A percentile compares a stretch with the other conserved stretches of the same genome.
These are phyloP conservation scores for Lithospermum erythrorhizon DNA, from an alignment of 257 asterid genomes.

Conservation along the genomic window DNA sequence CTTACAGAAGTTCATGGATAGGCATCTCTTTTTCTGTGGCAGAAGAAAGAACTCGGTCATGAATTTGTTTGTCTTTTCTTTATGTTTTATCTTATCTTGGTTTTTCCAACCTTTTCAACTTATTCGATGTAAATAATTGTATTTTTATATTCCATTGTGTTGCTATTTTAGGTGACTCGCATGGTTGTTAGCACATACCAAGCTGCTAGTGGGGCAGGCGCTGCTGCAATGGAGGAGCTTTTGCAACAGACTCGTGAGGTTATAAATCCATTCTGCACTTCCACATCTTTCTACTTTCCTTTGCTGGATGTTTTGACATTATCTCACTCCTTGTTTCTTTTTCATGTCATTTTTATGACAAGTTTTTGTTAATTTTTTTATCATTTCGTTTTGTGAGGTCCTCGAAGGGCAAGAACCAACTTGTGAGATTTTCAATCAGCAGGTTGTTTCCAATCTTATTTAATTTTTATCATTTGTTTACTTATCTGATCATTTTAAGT, in stretches of 20 bases:
- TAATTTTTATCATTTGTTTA: neutral
- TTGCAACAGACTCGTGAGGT: slow-evolving; percentile 93
- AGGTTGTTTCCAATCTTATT: slow-evolving; percentile 26
- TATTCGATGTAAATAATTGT: neutral
- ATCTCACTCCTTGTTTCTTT: neutral
- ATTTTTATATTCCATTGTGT: neutral
- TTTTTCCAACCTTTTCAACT: too few relatives aligned
- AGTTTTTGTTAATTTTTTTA: neutral
- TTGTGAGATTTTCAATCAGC: slow-evolving; percentile 67
- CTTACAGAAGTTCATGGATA: too few relatives aligned
- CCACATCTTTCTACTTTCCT: neutral
- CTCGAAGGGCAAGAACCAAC: slow-evolving; percentile 79
- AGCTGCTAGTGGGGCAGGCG: slow-evolving; percentile 75
- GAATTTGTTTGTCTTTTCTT: too few relatives aligned
- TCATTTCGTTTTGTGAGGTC: slow-evolving; percentile 32
- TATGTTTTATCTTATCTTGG: too few relatives aligned
- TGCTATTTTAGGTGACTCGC: slow-evolving; percentile 27
- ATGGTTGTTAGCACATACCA: slow-evolving; percentile 51
- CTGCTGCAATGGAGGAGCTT: slow-evolving; percentile 99
- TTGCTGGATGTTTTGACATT: neutral
- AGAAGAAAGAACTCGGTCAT: too few relatives aligned
- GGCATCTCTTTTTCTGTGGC: too few relatives aligned
- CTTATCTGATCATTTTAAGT: neutral
- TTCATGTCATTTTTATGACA: neutral
- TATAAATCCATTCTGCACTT: slow-evolving; percentile 2